Evolutionary conservation across 306 rosid genomes (phyloP), one percentile per base, ranked within the genome.

Genomic region (Chamaecrista fasciculata): DNA sequence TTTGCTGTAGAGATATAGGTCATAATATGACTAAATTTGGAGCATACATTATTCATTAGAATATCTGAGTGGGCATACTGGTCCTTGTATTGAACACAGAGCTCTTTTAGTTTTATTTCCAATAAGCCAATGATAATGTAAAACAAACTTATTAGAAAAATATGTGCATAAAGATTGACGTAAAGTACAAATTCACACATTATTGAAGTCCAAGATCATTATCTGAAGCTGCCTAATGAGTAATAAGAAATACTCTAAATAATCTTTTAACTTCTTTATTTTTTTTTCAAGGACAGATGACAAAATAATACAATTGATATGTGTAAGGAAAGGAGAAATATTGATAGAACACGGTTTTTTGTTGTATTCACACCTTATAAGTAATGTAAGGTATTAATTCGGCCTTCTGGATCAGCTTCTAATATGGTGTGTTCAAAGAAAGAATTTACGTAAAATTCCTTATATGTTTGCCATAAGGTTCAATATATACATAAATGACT

Each of bases 381-480:
- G n/a, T n/a, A n/a, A 46, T 55, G 66, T 62, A 47, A 62, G 78
- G 68, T 48, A 26, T 58, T 57, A 74, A 36, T n/a, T n/a, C n/a
- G n/a, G n/a, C 69, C 80, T 47, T 58, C 72, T 53, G 49, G 21
- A 23, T 79, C 52, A 53, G 85, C 84, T 70, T 82, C 58, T 77
- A 44, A 61, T 79, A 63, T 58, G 95, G 90, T 88, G 82, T 73
- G 86, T 72, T 81, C 61, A 15, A 62, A n/a, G n/a, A n/a, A n/a
- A n/a, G n/a, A n/a, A n/a, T n/a, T n/a, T n/a, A n/a, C n/a, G n/a
- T n/a, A n/a, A n/a, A n/a, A n/a, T n/a, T n/a, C n/a, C n/a, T n/a
- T n/a, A n/a, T n/a, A n/a, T n/a, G n/a, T n/a, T n/a, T n/a, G n/a
- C n/a, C n/a, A n/a, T n/a, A n/a, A n/a, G n/a, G n/a, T n/a, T n/a